Percentiles rank a stretch among this genome's conserved stretches.
Conservation (phyloP, 108 stramenopile genomes). For the Stephanodiscus minutulus region DNA sequence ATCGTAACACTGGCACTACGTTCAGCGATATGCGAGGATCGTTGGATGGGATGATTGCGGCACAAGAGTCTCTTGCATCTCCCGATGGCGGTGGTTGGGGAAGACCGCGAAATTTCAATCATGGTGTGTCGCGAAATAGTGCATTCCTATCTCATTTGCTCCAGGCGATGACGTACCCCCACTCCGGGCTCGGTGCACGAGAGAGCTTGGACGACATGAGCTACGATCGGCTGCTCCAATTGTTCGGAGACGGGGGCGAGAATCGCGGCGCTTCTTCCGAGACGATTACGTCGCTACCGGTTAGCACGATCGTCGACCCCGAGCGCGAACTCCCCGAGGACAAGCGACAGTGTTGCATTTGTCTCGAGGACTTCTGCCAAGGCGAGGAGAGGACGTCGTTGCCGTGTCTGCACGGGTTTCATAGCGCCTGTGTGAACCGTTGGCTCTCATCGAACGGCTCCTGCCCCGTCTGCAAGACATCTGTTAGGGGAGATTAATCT, state of each 20-base stretch:
- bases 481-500: slow-evolving; percentile 4
- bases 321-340: slow-evolving; percentile 55
- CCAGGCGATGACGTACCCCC: slow-evolving; percentile 1
- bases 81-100: background rate
- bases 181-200: background rate
- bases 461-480: slow-evolving; percentile 80
- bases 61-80: background rate
- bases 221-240: slow-evolving; percentile 62
- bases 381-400: slow-evolving; percentile 74
- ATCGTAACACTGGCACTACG: background rate
- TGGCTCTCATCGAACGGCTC: slow-evolving; percentile 69
- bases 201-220: slow-evolving; percentile 51
- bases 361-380: slow-evolving; percentile 75
- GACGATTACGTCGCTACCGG: slow-evolving; percentile 57
- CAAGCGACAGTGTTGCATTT: slow-evolving; percentile 71
- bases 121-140: background rate
- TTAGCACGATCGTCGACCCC: slow-evolving; percentile 18
- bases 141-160: background rate
- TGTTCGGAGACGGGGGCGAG: slow-evolving; percentile 74
- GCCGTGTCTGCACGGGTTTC: slow-evolving; percentile 88
- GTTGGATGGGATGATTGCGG: slow-evolving; percentile 9
- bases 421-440: slow-evolving; percentile 74
- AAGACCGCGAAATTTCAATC: background rate
- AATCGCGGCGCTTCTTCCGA: slow-evolving; percentile 56
- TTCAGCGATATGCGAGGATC: slow-evolving; percentile 2